Evolutionary conservation across 352 stramenopile species (phyloP).

Genomic region (Globisporangium nunn): DNA sequence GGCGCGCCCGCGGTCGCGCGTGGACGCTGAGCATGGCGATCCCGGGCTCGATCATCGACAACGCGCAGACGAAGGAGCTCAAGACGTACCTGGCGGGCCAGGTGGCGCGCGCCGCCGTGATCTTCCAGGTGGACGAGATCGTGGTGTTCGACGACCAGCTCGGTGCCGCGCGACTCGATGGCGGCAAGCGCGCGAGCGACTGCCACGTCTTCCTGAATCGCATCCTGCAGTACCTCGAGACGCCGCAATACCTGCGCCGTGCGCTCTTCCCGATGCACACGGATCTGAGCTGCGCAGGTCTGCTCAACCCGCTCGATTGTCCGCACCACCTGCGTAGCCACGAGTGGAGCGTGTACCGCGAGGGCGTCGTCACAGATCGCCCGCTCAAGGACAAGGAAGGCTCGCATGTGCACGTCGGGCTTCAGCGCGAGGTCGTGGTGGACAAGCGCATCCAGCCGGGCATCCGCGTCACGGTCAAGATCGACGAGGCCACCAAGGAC

Average conservation of each 20-base stretch:
- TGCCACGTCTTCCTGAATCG: slow-evolving; percentile 83
- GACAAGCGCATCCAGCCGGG: slow-evolving; percentile 87
- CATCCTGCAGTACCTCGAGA: slow-evolving; percentile 97
- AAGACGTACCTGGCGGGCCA: slow-evolving; percentile 95
- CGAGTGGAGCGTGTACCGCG: slow-evolving; percentile 90
- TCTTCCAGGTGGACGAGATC: slow-evolving; percentile 98
- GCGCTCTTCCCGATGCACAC: slow-evolving; percentile 96
- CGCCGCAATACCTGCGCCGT: slow-evolving; percentile 96
- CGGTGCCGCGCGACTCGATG: slow-evolving; percentile 39
- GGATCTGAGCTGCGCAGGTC: slow-evolving; percentile 94
- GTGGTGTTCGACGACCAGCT: slow-evolving; percentile 97
- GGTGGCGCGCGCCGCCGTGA: slow-evolving; percentile 93
- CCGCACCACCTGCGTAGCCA: slow-evolving; percentile 94
- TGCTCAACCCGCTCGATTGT: slow-evolving; percentile 95
- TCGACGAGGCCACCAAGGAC: slow-evolving; percentile 88
- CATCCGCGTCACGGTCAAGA: slow-evolving; percentile 95
- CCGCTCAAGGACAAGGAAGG: slow-evolving; percentile 77
- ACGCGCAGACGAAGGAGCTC: slow-evolving; percentile 96
- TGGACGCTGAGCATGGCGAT: slow-evolving; percentile 96
- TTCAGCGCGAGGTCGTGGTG: slow-evolving; percentile 79
- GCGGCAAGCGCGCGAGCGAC: slow-evolving; percentile 51
- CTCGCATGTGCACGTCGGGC: slow-evolving; percentile 79
- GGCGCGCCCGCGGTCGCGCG: slow-evolving; percentile 48
- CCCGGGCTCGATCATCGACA: slow-evolving; percentile 94
- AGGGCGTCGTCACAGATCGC: slow-evolving; percentile 89